Evolutionary conservation across 2,329 filamentous ascomycete species (phyloP), one percentile per base, ranked within the genome.

Genomic region (Fusarium temperatum): DNA sequence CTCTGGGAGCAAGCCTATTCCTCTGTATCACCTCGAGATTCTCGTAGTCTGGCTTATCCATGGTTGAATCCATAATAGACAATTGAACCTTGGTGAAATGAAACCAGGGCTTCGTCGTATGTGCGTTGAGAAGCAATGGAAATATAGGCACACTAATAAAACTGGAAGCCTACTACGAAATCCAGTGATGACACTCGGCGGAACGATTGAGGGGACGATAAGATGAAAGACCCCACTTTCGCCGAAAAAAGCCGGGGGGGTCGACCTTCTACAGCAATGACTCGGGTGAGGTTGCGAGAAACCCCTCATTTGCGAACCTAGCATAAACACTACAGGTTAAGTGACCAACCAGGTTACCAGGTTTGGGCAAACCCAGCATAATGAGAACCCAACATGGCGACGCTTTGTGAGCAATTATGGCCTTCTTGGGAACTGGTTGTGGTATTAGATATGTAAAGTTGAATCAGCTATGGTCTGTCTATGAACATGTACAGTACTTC

Each of bases 1-100:
- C 65, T 14, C 65, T 45, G 5, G 65, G 15, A 3, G 63, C 9
- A 6, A 68, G 63, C 5, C 65, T 64, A 5, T 68, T 67, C n/a
- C 45, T 42, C 18, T 67, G 53, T 14, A 68, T 68, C 7, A 68
- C 63, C 22, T 67, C 65, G 3, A 68, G 28, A 20, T 61, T 68
- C 4, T 67, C 65, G 15, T 67, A 68, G 17, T 68, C 65, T 14
- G 65, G 65, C 20, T 67, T 68, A 7, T 36, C 41, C 15, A 15
- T 8, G 18, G 28, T 30, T 1, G 26, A 8, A 13, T 47, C 11
- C 20, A 47, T 67, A 0, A 22, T 36, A 0, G 3, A 14, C 2
- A 13, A 20, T 15, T 20, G 3, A 24, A 2, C 12, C 12, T 6
- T 17, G 8, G 3, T 14, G 18, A 17, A 9, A 9, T 13, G 8